Evolutionary conservation across 129 eudicot species (phyloP).

Genomic region (Artemisia annua): DNA sequence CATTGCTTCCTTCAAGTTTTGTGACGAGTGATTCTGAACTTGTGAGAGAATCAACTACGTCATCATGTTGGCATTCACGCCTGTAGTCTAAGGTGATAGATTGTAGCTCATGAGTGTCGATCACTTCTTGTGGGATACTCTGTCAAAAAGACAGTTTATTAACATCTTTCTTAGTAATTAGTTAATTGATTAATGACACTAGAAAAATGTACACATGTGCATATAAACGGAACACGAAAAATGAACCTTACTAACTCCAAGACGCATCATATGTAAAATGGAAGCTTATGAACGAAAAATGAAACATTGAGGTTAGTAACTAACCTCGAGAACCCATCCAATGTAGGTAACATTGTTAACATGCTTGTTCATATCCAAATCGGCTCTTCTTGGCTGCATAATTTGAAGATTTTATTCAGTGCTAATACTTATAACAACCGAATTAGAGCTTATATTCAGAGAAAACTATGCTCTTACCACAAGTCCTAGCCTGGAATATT

Average conservation of each 20-base stretch:
- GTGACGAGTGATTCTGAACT: conserved; percentile 42
- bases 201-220: neutral
- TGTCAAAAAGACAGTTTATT: conserved; percentile 24
- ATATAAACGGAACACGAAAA: conserved; percentile 7
- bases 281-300: neutral
- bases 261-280: neutral
- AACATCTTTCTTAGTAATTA: neutral
- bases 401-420: neutral
- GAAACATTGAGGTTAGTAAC: conserved; percentile 17
- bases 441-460: neutral
- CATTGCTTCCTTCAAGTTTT: conserved; percentile 52
- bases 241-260: neutral
- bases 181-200: neutral
- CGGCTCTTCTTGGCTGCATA: conserved; percentile 87
- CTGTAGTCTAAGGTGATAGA: conserved; percentile 85
- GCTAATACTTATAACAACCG: conserved; percentile 12
- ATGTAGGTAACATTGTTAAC: conserved; percentile 93
- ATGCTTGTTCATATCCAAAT: conserved; percentile 98
- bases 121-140: conserved; percentile 92
- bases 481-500: conserved; percentile 59
- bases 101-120: conserved; percentile 83
- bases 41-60: conserved; percentile 87
- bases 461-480: conserved; percentile 51
- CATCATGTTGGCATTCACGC: conserved; percentile 88
- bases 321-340: conserved; percentile 93